A percentile compares a stretch with the other conserved stretches of the same genome.
These are phyloP conservation scores for Exophiala dermatitidis DNA, from an alignment of 2,329 filamentous ascomycete species.

Conservation along the genomic window DNA sequence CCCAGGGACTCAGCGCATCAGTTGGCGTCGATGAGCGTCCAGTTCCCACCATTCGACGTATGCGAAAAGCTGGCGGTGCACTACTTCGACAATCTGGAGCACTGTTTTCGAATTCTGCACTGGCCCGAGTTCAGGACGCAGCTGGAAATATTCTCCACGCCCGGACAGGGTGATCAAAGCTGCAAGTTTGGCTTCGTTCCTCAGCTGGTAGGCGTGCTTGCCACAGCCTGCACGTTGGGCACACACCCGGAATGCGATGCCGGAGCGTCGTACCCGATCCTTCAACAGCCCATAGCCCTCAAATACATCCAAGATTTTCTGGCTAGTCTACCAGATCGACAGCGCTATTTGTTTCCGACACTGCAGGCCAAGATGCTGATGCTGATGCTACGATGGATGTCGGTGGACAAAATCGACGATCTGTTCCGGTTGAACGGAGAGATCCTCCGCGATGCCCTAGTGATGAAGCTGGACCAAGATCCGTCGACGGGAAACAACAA, in stretches of 20 bases:
- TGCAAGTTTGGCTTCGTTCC: constrained; percentile 20
- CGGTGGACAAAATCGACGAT: constrained; percentile 13
- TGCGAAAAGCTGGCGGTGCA: constrained; percentile 18
- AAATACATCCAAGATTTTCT: constrained; percentile 19
- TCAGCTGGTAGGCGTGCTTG: constrained; percentile 22
- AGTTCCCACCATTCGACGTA: constrained; percentile 15
- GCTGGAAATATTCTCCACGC: constrained; percentile 19
- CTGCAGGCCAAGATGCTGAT: constrained; percentile 22
- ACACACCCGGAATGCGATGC: constrained; percentile 21
- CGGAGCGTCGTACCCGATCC: constrained; percentile 9
- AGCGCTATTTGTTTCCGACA: constrained; percentile 17
- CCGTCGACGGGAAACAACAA: constrained; percentile 2
- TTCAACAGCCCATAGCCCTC: constrained; percentile 11
- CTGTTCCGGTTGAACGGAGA: constrained; percentile 21
- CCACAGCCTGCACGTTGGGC: constrained; percentile 15
- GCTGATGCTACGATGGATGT: constrained; percentile 20
- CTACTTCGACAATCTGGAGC: constrained; percentile 27
- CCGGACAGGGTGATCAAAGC: constrained; percentile 8
- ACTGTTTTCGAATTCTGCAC: constrained; percentile 25
- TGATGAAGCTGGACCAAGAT: constrained; percentile 22
- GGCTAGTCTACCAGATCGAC: not conserved
- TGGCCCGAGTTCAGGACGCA: constrained; percentile 16
- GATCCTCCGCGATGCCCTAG: constrained; percentile 20
- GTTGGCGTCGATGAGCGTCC: not conserved
- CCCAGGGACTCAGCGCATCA: too few relatives aligned